Evolutionary conservation across 1,284 basidiomycete species (phyloP).

Genomic region (Sanghuangporus sanghuang): DNA sequence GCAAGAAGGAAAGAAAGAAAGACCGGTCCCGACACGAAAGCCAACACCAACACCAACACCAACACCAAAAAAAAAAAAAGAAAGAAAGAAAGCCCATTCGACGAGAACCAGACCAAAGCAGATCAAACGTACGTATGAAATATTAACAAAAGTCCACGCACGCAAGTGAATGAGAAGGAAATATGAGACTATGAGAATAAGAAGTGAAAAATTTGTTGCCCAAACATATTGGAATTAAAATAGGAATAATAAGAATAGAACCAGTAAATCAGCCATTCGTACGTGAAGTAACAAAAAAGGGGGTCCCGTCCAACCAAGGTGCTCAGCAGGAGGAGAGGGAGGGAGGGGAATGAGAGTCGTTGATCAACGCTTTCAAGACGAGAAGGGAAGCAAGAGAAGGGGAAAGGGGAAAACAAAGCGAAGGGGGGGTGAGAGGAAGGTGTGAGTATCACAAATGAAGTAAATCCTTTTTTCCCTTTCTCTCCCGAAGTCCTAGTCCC

Average conservation of each 20-base stretch:
- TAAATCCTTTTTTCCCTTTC: not conserved
- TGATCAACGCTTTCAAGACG: not conserved
- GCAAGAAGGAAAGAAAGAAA: not conserved
- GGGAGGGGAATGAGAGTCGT: too few species aligned
- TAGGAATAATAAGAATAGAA: not conserved
- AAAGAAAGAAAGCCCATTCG: not conserved
- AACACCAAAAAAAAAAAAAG: not conserved
- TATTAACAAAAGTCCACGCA: not conserved
- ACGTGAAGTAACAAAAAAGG: too few species aligned
- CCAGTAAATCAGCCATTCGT: too few species aligned
- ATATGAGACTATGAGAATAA: too few species aligned
- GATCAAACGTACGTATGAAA: not conserved
- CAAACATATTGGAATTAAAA: not conserved
- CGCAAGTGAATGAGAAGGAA: not conserved
- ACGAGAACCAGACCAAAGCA: not conserved
- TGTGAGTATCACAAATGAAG: not conserved
- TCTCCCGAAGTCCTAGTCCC: not conserved
- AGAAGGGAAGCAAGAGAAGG: not conserved
- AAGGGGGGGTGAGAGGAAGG: not conserved
- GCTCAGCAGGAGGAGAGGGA: too few species aligned
- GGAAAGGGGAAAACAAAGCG: not conserved
- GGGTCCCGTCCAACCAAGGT: too few species aligned
- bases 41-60: too few species aligned
- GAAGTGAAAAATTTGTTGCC: too few species aligned
- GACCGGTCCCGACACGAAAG: not conserved